Evolutionary conservation across 768 basidiomycete species (phyloP).

Genomic region (Agrocybe praecox): DNA sequence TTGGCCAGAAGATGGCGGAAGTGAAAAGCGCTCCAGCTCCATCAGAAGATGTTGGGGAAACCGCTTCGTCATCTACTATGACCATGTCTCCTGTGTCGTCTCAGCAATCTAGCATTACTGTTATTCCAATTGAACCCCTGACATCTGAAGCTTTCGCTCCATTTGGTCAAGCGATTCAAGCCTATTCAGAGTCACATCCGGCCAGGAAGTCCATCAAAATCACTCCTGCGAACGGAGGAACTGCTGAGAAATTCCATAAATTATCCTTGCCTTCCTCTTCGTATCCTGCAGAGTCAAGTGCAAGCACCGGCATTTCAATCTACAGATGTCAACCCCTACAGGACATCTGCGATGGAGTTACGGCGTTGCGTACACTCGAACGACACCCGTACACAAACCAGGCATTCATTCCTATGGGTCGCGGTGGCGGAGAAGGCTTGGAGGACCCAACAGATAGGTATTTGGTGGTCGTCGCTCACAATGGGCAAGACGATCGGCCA

Average conservation of each 20-base stretch:
- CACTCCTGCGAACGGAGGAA: conserved; percentile 86
- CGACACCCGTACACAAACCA: conserved; percentile 90
- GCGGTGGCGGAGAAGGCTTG: conserved; percentile 49
- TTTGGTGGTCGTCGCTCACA: conserved; percentile 86
- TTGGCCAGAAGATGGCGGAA: conserved; percentile 53
- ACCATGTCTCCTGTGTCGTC: conserved; percentile 7
- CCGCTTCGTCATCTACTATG: conserved; percentile 1
- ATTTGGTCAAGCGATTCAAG: conserved; percentile 92
- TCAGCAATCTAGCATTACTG: conserved; percentile 17
- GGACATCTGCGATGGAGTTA: conserved; percentile 49
- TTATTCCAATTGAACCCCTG: conserved; percentile 65
- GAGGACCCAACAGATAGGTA: conserved; percentile 57
- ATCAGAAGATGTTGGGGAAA: background rate
- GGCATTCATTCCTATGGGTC: conserved; percentile 93
- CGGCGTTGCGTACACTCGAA: conserved; percentile 77
- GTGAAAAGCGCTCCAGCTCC: conserved; percentile 3
- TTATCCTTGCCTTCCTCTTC: conserved; percentile 69
- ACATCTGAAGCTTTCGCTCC: conserved; percentile 86
- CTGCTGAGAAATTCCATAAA: conserved; percentile 93
- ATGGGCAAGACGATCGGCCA: conserved; percentile 75
- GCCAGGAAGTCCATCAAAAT: conserved; percentile 72
- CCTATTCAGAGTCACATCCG: conserved; percentile 64
- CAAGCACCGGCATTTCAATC: conserved; percentile 75
- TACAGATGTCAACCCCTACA: conserved; percentile 71
- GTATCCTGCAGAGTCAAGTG: conserved; percentile 61